Evolutionary conservation across 2,329 filamentous ascomycete genomes (phyloP), one percentile per base, ranked within the genome.

Genomic region (Metarhizium album): DNA sequence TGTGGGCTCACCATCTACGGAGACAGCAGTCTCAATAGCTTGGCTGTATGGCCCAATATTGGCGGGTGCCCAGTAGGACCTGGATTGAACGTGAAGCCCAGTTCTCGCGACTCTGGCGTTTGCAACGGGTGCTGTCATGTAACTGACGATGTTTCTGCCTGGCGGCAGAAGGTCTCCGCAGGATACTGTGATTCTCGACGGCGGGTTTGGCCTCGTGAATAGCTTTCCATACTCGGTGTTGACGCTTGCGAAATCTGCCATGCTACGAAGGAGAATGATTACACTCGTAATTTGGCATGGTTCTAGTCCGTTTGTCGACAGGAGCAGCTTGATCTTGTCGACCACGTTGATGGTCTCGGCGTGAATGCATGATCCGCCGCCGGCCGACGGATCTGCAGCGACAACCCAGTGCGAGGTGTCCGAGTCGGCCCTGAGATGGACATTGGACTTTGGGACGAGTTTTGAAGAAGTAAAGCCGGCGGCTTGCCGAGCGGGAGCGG

Each of bases 1-100:
- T 4, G 53, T 55, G n/a, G 49, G 46, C 16, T 53, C 50, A 4
- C 48, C 35, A 7, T 48, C 46, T 13, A 51, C 49, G 16, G 58
- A 59, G 13, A 68, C 50, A 3, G 64, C 68, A 11, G 80, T 69
- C 2, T 78, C 74, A 47, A 93, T 82, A 3, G 90, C 89, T 70
- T 98, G 93, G 51, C 90, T 96, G 67, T 97, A 97, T 0, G 93
- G 93, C 0, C 93, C 93, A 49, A 98, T 97, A 62, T 97, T 97
- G 20, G 93, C 91, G 0, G 93, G 93, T 0, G 93, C 93, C 93
- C 93, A 98, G 73, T 97, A 97, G 11, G 89, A 95, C 38, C 87
- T 76, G 3, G 87, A 90, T 68, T 97, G 93, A 5, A 98, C 90
- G 65, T 98, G 93, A 1, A 97, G 76, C 0, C 80, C 80, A 48